Evolutionary conservation across 108 stramenopile species (phyloP).

Genomic region (Conticribra weissflogii): DNA sequence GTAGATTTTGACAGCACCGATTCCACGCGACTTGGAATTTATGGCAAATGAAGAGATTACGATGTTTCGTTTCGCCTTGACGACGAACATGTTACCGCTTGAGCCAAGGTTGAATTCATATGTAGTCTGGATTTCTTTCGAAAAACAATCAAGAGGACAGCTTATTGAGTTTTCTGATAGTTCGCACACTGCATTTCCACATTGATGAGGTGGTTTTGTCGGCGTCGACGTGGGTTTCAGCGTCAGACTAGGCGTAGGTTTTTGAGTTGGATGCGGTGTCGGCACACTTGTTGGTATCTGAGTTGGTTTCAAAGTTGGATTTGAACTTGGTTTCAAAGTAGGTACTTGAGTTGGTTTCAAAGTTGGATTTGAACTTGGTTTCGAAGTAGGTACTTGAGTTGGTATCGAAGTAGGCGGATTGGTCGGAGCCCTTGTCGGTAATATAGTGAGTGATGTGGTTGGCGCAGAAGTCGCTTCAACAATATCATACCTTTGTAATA

Average conservation of each 20-base stretch:
- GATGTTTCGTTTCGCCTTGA: conserved; percentile 15
- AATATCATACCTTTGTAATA: neutral
- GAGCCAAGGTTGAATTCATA: conserved; percentile 29
- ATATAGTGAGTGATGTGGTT: neutral
- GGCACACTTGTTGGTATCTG: neutral
- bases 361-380: neutral
- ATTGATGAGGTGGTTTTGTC: neutral
- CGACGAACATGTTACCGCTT: conserved; percentile 22
- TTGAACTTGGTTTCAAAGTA: neutral
- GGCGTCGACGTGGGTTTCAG: too few species aligned
- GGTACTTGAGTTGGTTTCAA: neutral
- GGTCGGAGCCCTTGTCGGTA: neutral
- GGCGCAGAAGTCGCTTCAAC: neutral
- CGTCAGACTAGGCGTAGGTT: too few species aligned
- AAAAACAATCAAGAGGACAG: conserved; percentile 22
- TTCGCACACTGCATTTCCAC: conserved; percentile 9
- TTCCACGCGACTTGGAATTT: conserved; percentile 15
- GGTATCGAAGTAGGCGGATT: neutral
- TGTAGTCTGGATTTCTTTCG: conserved; percentile 9
- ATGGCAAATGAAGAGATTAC: conserved; percentile 17
- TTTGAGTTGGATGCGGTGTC: neutral
- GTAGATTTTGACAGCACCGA: conserved; percentile 26
- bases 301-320: neutral
- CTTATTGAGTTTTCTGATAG: neutral
- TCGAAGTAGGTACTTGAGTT: neutral